These are phyloP conservation scores for Chaetomium globosum DNA, from an alignment of 2,329 filamentous ascomycete species.

Conservation along the genomic window DNA sequence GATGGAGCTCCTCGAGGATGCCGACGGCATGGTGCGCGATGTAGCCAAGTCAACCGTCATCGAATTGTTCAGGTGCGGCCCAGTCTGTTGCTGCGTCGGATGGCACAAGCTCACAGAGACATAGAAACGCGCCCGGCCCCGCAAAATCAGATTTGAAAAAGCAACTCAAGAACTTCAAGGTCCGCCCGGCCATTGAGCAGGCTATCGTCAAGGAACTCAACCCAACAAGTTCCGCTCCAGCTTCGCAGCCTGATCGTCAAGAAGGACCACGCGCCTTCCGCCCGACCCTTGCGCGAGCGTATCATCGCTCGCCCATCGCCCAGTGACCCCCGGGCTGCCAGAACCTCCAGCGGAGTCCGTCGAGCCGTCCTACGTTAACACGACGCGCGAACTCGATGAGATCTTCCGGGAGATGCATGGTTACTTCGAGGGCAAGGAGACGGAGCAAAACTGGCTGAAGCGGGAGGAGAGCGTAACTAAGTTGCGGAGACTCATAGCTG, in stretches of 20 bases:
- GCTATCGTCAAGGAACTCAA: conserved; percentile 77
- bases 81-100: not conserved
- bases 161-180: conserved; percentile 80
- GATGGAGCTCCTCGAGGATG: conserved; percentile 86
- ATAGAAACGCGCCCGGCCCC: conserved; percentile 72
- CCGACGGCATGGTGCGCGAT: conserved; percentile 84
- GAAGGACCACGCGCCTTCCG: conserved; percentile 42
- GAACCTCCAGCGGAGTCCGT: conserved; percentile 69
- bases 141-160: conserved; percentile 88
- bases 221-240: conserved; percentile 48
- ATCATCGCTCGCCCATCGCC: conserved; percentile 56
- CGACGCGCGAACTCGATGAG: conserved; percentile 84
- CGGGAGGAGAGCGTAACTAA: conserved; percentile 80
- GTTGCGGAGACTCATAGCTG: conserved; percentile 75
- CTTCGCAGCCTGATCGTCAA: conserved; percentile 47
- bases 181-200: conserved; percentile 81
- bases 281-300: conserved; percentile 54
- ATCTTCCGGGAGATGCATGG: conserved; percentile 78
- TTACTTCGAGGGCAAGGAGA: conserved; percentile 84
- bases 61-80: conserved; percentile 74
- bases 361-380: conserved; percentile 82
- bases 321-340: conserved; percentile 59
- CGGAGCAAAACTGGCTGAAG: conserved; percentile 87
- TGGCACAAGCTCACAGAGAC: conserved; percentile 4
- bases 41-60: conserved; percentile 81